phyloP scores from a whole-genome alignment of 2,329 filamentous ascomycete genomes.

The Microsporum audouinii region DNA sequence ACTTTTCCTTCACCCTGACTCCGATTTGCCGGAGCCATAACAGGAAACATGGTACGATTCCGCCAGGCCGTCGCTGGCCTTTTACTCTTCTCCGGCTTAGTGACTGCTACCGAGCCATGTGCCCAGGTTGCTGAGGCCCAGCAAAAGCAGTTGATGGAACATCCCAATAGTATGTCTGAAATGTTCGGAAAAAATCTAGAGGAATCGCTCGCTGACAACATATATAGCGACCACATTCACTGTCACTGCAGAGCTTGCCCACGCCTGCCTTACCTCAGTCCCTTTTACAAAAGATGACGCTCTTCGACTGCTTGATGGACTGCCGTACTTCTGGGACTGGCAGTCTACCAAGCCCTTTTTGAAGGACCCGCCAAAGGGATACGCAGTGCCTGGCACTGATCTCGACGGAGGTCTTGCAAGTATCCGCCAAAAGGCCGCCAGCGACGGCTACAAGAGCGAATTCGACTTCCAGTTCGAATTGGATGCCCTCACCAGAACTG shows the following conservation, averaged over 20 bases:
- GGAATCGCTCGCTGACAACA: not conserved
- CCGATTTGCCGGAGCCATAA: not conserved
- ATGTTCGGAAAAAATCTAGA: no score
- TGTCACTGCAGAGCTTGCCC: constrained; percentile 13
- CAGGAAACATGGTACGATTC: not conserved
- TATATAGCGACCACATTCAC: constrained; percentile 7
- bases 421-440: constrained; percentile 35
- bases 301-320: constrained; percentile 15
- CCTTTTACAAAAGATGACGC: constrained; percentile 16
- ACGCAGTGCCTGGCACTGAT: constrained; percentile 41
- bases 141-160: not conserved
- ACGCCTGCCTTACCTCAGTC: constrained; percentile 17
- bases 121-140: not conserved
- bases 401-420: constrained; percentile 37
- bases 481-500: constrained; percentile 41
- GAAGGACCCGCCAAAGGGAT: constrained; percentile 40
- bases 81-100: not conserved
- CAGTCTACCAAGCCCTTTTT: constrained; percentile 18
- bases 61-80: not conserved
- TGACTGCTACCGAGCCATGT: not conserved
- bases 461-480: constrained; percentile 47
- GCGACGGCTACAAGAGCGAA: constrained; percentile 41
- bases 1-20: not conserved
- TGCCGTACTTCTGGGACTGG: constrained; percentile 16
- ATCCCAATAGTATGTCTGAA: not conserved